phyloP scores from a whole-genome alignment of 768 basidiomycete species.

The Austroboletus eburneus region DNA sequence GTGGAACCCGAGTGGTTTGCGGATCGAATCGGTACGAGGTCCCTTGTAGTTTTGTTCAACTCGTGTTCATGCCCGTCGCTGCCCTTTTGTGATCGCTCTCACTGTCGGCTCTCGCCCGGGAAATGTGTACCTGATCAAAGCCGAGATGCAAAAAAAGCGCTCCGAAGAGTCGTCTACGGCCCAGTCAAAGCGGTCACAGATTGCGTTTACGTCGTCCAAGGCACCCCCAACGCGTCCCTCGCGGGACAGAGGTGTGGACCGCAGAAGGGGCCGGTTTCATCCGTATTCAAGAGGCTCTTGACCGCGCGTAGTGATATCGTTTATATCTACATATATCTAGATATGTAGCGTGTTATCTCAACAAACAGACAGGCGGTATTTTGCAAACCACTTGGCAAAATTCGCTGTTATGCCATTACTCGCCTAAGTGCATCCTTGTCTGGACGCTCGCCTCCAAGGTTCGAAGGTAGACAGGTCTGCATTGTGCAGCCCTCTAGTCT shows the following conservation, averaged over 20 bases:
- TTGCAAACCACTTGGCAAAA: no score
- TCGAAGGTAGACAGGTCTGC: no score
- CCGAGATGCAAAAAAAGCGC: constrained; percentile 57
- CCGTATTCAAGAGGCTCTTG: constrained; percentile 26
- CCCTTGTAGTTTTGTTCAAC: constrained; percentile 8
- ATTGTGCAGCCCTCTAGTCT: no score
- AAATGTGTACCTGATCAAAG: constrained; percentile 37
- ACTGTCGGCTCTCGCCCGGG: background rate
- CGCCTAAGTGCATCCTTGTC: no score
- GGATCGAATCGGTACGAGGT: constrained; percentile 66
- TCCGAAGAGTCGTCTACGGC: constrained; percentile 55
- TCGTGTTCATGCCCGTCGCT: constrained; percentile 27
- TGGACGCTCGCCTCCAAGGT: no score
- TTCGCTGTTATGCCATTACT: no score
- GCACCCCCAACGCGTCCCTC: constrained; percentile 6
- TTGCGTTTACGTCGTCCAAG: constrained; percentile 51
- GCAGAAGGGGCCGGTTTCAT: constrained; percentile 25
- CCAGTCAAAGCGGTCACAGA: constrained; percentile 57
- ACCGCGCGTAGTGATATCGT: no score
- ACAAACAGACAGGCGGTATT: no score
- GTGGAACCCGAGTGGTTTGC: constrained; percentile 71
- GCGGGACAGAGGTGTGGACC: constrained; percentile 18
- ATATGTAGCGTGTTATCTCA: no score
- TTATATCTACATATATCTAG: no score
- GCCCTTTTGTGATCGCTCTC: constrained; percentile 7